Base-by-base conservation (phyloP, 371 early-diverging fungal genomes). In the Circinella minor region DNA sequence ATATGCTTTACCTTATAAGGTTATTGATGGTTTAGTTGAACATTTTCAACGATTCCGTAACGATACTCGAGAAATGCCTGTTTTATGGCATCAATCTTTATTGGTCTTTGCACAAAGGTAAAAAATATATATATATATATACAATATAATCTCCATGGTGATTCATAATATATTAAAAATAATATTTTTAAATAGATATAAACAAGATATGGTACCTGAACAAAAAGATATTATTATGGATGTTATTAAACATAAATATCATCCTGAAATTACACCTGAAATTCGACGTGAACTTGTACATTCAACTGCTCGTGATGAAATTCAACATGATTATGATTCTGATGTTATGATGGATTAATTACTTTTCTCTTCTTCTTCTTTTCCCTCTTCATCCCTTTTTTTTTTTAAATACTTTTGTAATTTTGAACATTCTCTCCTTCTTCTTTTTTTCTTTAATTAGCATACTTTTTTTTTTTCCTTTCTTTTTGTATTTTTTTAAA, bases 61-160 rank as follows among this genome's bases (percentile, higher is more conserved):
- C 55, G 94, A 94, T 77, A 77, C 86, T 62, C 83, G 95, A 65
- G 82, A 88, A 61, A 89, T 99, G 91, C 98, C 99, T 38, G 98
- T 99, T 8, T 88, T 99, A 68, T 99, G 99, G 99, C 98, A 98
- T 77, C 98, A 99, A 83, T 82, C 95, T 1, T 83, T 98, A 75
- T 81, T 99, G 46, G 95, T 96, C 17, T 99, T 99, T 89, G 93
- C 86, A 38, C 99, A 99, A 85, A 80, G 96, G 84, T 82, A 74
- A 10, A 64, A 27, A 27, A n/a, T 20, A 10, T 49, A 11, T 67
- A 15, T 48, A n/a, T 63, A 20, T 34, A 63, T 60, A 6, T 61
- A 4, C 39, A n/a, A n/a, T n/a, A n/a, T n/a, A n/a, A n/a, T 27
- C 27, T 27, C 27, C 27, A 27, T 27, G 27, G 27, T 27, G 27